Percentiles rank a stretch among this genome's conserved stretches.
These are phyloP conservation scores for Blastobotrys persicus DNA, from an alignment of 1,139 yeast genomes.

Conservation along the genomic window DNA sequence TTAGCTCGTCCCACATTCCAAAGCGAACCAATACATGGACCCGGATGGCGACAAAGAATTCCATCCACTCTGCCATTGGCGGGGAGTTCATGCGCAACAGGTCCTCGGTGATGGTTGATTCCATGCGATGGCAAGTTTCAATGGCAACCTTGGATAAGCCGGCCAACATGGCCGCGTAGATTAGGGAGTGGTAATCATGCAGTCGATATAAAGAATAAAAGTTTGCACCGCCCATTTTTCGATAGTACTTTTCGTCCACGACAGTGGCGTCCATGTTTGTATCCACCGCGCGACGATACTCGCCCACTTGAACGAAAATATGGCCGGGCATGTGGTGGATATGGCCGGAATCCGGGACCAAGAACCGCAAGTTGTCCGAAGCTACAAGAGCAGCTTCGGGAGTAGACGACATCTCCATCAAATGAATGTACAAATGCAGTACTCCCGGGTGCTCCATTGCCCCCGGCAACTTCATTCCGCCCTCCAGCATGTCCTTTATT, in stretches of 20 bases:
- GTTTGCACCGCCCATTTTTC: background rate
- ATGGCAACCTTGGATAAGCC: slow-evolving; percentile 4
- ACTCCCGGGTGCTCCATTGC: slow-evolving; percentile 7
- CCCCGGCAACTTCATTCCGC: slow-evolving; percentile 1
- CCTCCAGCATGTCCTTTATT: background rate
- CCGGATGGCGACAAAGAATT: background rate
- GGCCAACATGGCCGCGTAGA: slow-evolving; percentile 10
- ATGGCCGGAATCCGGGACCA: slow-evolving; percentile 12
- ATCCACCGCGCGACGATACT: slow-evolving; percentile 8
- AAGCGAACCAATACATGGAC: slow-evolving; percentile 8
- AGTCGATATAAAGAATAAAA: slow-evolving; percentile 7
- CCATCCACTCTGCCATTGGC: slow-evolving; percentile 12
- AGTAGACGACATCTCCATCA: slow-evolving; percentile 5
- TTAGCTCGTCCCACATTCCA: slow-evolving; percentile 13
- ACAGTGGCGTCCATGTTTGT: background rate
- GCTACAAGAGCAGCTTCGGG: slow-evolving; percentile 5
- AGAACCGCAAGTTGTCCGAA: slow-evolving; percentile 1
- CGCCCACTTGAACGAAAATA: slow-evolving; percentile 9
- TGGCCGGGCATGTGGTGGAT: slow-evolving; percentile 9
- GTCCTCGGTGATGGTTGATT: slow-evolving; percentile 7
- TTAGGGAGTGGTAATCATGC: slow-evolving; percentile 9
- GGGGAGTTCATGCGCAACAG: slow-evolving; percentile 9
- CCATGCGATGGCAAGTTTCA: slow-evolving; percentile 2
- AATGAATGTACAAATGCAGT: slow-evolving; percentile 3
- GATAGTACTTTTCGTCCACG: slow-evolving; percentile 6